Evolutionary conservation across 306 rosid genomes (phyloP).

Genomic region (Ormosia semicastrata): DNA sequence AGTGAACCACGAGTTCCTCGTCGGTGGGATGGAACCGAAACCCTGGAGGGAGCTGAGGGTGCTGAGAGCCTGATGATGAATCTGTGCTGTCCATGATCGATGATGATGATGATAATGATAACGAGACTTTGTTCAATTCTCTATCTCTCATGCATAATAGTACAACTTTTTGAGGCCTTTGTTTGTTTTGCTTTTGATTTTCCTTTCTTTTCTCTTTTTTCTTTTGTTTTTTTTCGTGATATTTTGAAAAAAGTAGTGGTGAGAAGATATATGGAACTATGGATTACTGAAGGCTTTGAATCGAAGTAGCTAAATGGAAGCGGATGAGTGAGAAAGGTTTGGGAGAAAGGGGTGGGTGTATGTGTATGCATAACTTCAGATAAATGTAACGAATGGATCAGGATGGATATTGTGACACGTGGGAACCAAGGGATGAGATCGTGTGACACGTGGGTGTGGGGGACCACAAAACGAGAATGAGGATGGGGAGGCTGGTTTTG

Average conservation of each 20-base stretch:
- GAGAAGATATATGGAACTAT: not conserved
- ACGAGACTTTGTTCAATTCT: not conserved
- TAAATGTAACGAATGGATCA: not conserved
- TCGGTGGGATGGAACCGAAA: slow-evolving; percentile 49
- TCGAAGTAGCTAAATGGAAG: not conserved
- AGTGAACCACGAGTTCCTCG: slow-evolving; percentile 48
- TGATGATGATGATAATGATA: not conserved
- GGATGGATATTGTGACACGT: slow-evolving; percentile 18
- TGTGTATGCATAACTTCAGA: not conserved
- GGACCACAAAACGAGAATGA: slow-evolving; percentile 26
- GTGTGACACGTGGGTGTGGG: slow-evolving; percentile 29
- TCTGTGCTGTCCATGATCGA: slow-evolving; percentile 32
- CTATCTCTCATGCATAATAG: slow-evolving; percentile 18
- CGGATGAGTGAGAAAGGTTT: not conserved
- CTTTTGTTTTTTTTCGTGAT: not conserved
- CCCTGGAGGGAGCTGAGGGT: slow-evolving; percentile 39
- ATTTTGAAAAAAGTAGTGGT: slow-evolving; percentile 8
- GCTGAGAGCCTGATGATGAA: slow-evolving; percentile 32
- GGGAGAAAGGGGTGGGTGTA: not conserved
- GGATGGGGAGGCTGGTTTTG: slow-evolving; percentile 22
- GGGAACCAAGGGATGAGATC: not conserved
- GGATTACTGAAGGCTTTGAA: not conserved
- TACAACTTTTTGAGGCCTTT: not conserved
- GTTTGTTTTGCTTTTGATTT: not conserved
- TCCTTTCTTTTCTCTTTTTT: not conserved